Evolutionary conservation across 2,329 filamentous ascomycete genomes (phyloP).

Genomic region (Epicoccum sorghinum): DNA sequence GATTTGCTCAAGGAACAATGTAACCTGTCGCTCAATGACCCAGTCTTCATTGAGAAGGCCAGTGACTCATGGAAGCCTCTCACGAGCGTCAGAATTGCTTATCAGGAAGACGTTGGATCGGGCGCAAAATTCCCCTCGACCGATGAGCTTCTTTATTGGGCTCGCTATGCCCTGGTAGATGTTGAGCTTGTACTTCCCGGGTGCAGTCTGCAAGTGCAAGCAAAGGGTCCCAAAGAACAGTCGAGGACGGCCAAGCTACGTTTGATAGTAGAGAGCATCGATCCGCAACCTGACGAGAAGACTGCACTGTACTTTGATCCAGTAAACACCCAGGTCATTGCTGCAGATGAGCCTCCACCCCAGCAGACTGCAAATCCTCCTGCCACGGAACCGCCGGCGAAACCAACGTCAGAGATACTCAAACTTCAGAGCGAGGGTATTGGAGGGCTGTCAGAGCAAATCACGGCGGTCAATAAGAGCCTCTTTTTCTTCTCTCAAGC

Average conservation of each 20-base stretch:
- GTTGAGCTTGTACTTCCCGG: conserved; percentile 74
- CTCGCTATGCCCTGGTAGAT: conserved; percentile 51
- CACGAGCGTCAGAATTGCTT: conserved; percentile 36
- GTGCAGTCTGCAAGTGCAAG: conserved; percentile 69
- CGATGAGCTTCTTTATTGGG: conserved; percentile 40
- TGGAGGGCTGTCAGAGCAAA: conserved; percentile 70
- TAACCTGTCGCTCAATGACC: conserved; percentile 65
- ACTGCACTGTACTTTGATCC: conserved; percentile 40
- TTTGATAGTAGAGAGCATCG: conserved; percentile 67
- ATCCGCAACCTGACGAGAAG: conserved; percentile 38
- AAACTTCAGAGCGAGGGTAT: conserved; percentile 58
- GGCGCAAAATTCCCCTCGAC: conserved; percentile 28
- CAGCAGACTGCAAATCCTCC: conserved; percentile 4
- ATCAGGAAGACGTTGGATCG: conserved; percentile 26
- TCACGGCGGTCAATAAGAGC: conserved; percentile 70
- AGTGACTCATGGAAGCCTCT: conserved; percentile 41
- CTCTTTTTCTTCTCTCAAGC: conserved; percentile 52
- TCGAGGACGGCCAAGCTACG: conserved; percentile 57
- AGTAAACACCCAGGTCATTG: conserved; percentile 29
- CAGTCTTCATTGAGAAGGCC: conserved; percentile 64
- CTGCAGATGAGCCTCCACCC: conserved; percentile 18
- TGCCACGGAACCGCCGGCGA: conserved; percentile 1
- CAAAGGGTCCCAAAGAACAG: conserved; percentile 55
- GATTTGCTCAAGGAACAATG: conserved; percentile 75
- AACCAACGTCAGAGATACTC: conserved; percentile 21